Percentiles rank a stretch among this genome's conserved stretches.
Evolutionary conservation across 208 protist genomes (phyloP).

Genomic region (Trypanosoma conorhini): DNA sequence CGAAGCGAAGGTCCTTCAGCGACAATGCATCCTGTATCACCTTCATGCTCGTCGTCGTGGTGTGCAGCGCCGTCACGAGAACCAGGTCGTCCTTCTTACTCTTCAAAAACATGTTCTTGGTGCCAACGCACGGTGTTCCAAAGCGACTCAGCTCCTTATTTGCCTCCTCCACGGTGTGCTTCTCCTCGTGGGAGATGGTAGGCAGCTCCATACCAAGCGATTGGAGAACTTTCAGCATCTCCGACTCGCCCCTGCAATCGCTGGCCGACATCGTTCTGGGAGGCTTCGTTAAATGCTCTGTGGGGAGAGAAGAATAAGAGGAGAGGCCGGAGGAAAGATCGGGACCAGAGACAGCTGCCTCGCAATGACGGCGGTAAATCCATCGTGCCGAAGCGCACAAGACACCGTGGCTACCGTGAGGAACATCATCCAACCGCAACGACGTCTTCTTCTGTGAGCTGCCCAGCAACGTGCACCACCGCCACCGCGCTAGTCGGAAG

Average conservation of each 20-base stretch:
- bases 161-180: slow-evolving; percentile 71
- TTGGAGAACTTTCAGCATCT: slow-evolving; percentile 52
- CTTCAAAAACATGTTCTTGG: slow-evolving; percentile 92
- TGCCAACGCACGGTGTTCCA: slow-evolving; percentile 45
- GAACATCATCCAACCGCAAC: background rate
- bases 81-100: slow-evolving; percentile 90
- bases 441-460: background rate
- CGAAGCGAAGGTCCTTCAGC: slow-evolving; percentile 85
- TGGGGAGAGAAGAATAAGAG: slow-evolving; percentile 16
- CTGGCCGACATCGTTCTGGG: slow-evolving; percentile 46
- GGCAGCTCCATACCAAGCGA: slow-evolving; percentile 45
- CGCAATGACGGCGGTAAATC: background rate
- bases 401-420: slow-evolving; percentile 2
- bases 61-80: slow-evolving; percentile 66
- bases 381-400: slow-evolving; percentile 2
- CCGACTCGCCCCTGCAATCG: slow-evolving; percentile 59
- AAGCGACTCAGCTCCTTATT: slow-evolving; percentile 61
- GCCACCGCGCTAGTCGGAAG: background rate
- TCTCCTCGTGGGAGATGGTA: slow-evolving; percentile 71
- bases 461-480: background rate
- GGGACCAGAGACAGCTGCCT: background rate
- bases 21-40: slow-evolving; percentile 60
- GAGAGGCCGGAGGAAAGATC: slow-evolving; percentile 8
- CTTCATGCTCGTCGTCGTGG: slow-evolving; percentile 82
- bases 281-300: slow-evolving; percentile 16